Evolutionary conservation across 139 green algal genomes (phyloP).

Genomic region (Eudorina sp.): DNA sequence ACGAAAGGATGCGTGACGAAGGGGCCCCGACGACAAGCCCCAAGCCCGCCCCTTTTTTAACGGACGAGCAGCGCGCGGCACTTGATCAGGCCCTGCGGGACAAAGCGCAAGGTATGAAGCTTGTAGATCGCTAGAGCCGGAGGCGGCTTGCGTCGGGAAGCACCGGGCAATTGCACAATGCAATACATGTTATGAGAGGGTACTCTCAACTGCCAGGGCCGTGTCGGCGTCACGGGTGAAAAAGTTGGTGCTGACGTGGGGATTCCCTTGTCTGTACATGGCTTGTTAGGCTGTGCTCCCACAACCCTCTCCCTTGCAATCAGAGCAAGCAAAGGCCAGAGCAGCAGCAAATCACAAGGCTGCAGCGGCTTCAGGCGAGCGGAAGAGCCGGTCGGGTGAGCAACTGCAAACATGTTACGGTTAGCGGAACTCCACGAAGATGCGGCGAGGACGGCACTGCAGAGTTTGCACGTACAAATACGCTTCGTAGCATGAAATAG

Average conservation of each 20-base stretch:
- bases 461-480: too few relatives aligned
- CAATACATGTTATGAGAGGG: too few relatives aligned
- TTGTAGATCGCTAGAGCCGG: neutral
- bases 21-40: slow-evolving; percentile 17
- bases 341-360: slow-evolving; percentile 4
- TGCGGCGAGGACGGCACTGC: too few relatives aligned
- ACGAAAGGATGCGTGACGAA: slow-evolving; percentile 18
- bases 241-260: slow-evolving; percentile 19
- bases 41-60: slow-evolving; percentile 73
- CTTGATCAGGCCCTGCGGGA: slow-evolving; percentile 82
- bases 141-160: neutral
- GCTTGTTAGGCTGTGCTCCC: neutral
- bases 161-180: too few relatives aligned
- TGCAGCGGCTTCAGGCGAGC: neutral
- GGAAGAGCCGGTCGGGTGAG: slow-evolving; percentile 41
- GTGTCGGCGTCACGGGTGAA: neutral
- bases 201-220: neutral
- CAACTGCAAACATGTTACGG: neutral
- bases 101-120: slow-evolving; percentile 63
- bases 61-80: slow-evolving; percentile 79
- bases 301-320: neutral
- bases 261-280: neutral
- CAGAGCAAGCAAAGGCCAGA: slow-evolving; percentile 40
- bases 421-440: neutral
- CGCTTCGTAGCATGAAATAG: too few relatives aligned